Conservation (phyloP, 2,329 filamentous ascomycete genomes). For the Pseudogymnoascus sp. region DNA sequence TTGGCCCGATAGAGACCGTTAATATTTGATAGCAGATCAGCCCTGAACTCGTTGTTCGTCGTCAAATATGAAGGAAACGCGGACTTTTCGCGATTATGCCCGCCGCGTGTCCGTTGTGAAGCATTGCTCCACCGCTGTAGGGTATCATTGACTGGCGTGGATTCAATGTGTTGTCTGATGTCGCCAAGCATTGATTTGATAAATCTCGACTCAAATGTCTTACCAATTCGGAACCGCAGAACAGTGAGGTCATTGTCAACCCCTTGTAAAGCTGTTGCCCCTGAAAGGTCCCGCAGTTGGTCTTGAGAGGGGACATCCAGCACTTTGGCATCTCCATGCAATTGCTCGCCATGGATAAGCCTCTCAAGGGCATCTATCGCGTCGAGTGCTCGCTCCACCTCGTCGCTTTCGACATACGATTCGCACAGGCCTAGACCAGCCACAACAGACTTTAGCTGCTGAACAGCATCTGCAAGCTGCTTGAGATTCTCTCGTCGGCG, state of each 20-base stretch:
- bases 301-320: constrained; percentile 20
- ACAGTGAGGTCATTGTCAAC: constrained; percentile 69
- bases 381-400: constrained; percentile 72
- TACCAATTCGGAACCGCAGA: constrained; percentile 73
- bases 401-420: constrained; percentile 70
- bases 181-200: constrained; percentile 70
- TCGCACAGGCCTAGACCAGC: constrained; percentile 70
- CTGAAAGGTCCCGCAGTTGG: constrained; percentile 60
- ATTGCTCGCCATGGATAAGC: constrained; percentile 65
- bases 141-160: constrained; percentile 63
- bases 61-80: constrained; percentile 71
- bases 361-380: constrained; percentile 70
- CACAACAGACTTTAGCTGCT: constrained; percentile 74
- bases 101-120: constrained; percentile 62
- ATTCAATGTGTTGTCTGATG: constrained; percentile 69
- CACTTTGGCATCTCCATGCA: constrained; percentile 23
- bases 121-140: constrained; percentile 78
- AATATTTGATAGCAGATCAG: constrained; percentile 61
- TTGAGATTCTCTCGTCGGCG: constrained; percentile 75
- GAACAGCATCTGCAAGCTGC: constrained; percentile 72
- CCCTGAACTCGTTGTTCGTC: constrained; percentile 61
- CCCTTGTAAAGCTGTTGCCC: constrained; percentile 70
- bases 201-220: constrained; percentile 76
- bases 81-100: constrained; percentile 57
- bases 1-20: constrained; percentile 73